Base-by-base conservation (phyloP, 2,329 filamentous ascomycete genomes). In the Pseudogymnoascus sp. region DNA sequence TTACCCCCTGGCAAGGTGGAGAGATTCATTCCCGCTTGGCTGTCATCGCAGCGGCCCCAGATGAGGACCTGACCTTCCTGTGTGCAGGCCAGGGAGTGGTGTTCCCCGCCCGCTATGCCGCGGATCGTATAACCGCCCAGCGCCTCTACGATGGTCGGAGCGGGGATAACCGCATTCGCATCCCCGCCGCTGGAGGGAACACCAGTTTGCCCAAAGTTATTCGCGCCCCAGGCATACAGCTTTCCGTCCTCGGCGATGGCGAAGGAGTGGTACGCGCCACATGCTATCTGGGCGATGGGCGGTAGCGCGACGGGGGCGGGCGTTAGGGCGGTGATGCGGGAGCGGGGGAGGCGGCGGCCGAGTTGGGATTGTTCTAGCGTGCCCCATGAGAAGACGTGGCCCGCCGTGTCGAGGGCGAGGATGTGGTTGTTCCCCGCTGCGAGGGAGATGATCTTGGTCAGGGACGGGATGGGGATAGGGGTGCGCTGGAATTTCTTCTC, bases 131-230 rank as follows among this genome's bases (percentile, higher is more conserved):
- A 82, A 40, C 82, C 81, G 28, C 80, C 79, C 6, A 97, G 82
- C 4, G 81, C 81, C 6, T 84, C 76, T 26, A 96, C 84, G 61
- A 88, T 77, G 43, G 83, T 84, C 2, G 91, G 89, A 68, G 84
- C 83, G 14, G 89, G 81, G 59, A 96, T 83, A 65, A 88, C 85
- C 33, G 87, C 88, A 67, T 89, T 86, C 60, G 88, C 84, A 63
- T 88, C 83, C 33, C 86, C 88, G 8, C 84, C 85, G 61, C 82
- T 79, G 41, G 84, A 81, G 11, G 80, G 78, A 64, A 88, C 81
- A 35, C 89, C 91, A 10, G 89, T 90, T 77, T 96, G 88, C 66
- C 88, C 89, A 75, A 90, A 96, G 76, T 89, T 92, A 81, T 96
- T 96, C 28, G 93, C 79, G 28, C 92, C 91, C 91, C 91, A 96